Evolutionary conservation across 108 stramenopile species (phyloP).

Genomic region (Cyclotella cryptica): DNA sequence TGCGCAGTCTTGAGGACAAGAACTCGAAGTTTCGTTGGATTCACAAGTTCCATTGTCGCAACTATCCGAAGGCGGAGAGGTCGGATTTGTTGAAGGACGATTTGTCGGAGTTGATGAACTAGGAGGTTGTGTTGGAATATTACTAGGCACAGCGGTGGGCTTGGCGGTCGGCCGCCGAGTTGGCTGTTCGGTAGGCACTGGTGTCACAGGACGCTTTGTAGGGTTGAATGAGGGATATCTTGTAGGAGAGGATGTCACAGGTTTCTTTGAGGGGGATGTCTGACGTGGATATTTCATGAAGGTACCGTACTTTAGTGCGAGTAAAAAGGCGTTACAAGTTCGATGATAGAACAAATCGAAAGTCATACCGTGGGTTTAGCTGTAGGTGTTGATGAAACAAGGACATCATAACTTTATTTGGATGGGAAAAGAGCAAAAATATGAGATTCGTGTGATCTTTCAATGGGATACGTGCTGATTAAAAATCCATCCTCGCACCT

Average conservation of each 20-base stretch:
- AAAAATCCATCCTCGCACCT: background rate
- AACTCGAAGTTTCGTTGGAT: background rate
- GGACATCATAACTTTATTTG: background rate
- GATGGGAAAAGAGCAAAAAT: background rate
- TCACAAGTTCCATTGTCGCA: conserved; percentile 25
- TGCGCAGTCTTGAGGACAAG: conserved; percentile 19
- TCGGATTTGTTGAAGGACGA: background rate
- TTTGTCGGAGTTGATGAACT: background rate
- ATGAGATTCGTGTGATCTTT: background rate
- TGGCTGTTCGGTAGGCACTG: too few species aligned
- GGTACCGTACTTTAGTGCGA: background rate
- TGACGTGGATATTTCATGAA: too few species aligned
- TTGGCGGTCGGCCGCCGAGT: background rate
- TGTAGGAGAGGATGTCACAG: background rate
- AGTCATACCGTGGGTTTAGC: background rate
- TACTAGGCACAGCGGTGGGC: background rate
- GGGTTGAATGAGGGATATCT: background rate
- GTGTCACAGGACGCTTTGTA: conserved; percentile 7
- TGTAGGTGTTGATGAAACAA: background rate
- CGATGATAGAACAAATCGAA: background rate
- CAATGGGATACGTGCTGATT: background rate
- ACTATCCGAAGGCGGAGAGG: background rate
- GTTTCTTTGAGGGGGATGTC: background rate
- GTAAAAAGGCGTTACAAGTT: too few species aligned
- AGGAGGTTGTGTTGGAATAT: background rate